A percentile compares a stretch with the other conserved stretches of the same genome.
Evolutionary conservation across 2,329 filamentous ascomycete species (phyloP).

Genomic region (Magnaporthiopsis rhizophila): DNA sequence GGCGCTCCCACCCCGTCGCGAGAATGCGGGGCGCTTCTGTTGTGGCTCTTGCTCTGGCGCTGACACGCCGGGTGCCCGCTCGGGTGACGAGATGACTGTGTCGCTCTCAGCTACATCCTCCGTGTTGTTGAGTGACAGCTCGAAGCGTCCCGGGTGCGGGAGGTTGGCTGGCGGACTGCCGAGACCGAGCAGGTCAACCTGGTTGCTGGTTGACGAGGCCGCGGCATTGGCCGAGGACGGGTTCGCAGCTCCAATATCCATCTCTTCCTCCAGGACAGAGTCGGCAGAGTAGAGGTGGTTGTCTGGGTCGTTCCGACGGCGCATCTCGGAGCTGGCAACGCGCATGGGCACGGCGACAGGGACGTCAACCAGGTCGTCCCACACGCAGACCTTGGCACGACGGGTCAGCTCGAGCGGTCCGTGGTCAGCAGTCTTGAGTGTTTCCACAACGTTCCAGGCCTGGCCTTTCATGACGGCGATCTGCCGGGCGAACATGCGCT

Average conservation of each 20-base stretch:
- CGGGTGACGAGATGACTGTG: slow-evolving; percentile 3
- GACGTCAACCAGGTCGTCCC: slow-evolving; percentile 96
- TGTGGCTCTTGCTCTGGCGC: slow-evolving; percentile 1
- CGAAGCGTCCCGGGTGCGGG: slow-evolving; percentile 69
- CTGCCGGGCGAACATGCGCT: slow-evolving; percentile 97
- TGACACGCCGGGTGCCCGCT: background rate
- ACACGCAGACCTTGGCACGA: slow-evolving; percentile 85
- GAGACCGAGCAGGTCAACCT: slow-evolving; percentile 62
- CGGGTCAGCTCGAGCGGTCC: slow-evolving; percentile 87
- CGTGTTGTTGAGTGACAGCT: slow-evolving; percentile 39
- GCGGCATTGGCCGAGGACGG: slow-evolving; percentile 32
- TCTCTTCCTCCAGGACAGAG: slow-evolving; percentile 62
- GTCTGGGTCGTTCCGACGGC: slow-evolving; percentile 39
- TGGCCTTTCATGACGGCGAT: slow-evolving; percentile 99
- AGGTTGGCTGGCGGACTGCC: slow-evolving; percentile 55
- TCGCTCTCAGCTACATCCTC: slow-evolving; percentile 4
- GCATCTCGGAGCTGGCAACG: slow-evolving; percentile 67
- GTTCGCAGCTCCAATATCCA: slow-evolving; percentile 76
- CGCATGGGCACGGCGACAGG: slow-evolving; percentile 89
- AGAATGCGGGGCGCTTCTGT: slow-evolving; percentile 12
- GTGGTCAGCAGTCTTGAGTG: slow-evolving; percentile 84
- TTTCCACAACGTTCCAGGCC: slow-evolving; percentile 98
- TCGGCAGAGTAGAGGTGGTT: background rate
- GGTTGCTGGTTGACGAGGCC: slow-evolving; percentile 25
- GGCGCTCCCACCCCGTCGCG: slow-evolving; percentile 10